Evolutionary conservation across 768 basidiomycete species (phyloP), one percentile per base, ranked within the genome.

Genomic region (Leccinellum rugosiceps): DNA sequence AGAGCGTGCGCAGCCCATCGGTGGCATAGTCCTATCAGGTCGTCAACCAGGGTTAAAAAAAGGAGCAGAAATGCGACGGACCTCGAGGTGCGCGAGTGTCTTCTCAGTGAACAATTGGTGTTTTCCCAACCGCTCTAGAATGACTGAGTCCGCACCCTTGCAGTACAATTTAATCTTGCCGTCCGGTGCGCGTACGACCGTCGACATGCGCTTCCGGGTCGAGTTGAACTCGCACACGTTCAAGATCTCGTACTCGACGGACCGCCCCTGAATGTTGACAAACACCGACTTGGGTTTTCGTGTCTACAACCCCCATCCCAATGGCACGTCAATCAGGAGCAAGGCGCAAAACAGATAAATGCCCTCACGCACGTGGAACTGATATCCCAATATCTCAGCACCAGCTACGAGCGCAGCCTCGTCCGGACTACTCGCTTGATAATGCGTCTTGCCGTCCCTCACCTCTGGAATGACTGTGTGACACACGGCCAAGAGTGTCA

Each of bases 141-240:
- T 98, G 65, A 98, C 97, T 2, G 94, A 98, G 70, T 99, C 97
- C 1, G 97, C 97, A 26, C 97, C 97, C 72, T 99, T 99, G 58
- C 90, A 94, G 68, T 92, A 98, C 9, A 99, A 70, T 74, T 94
- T 98, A 76, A 99, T 92, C 71, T 85, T 86, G 48, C 96, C 94
- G 62, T 93, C 86, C 0, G 95, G 89, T 25, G 83, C 80, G 23
- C 94, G 85, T 31, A 99, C 83, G 63, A 99, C 75, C 2, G 95
- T 96, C 26, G 97, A 98, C 97, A 99, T 98, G 57, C 97, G 84
- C 68, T 99, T 98, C 51, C 97, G 83, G 4, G 94, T 92, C 23
- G 94, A 97, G 70, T 98, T 98, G 81, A 99, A 99, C 75, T 98
- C 97, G 82, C 95, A 97, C 45, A 99, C 89, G 68, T 98, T 98